Evolutionary conservation across 176 grass and related monocot species (phyloP), one percentile per base, ranked within the genome.

Genomic region (Eleusine coracana): DNA sequence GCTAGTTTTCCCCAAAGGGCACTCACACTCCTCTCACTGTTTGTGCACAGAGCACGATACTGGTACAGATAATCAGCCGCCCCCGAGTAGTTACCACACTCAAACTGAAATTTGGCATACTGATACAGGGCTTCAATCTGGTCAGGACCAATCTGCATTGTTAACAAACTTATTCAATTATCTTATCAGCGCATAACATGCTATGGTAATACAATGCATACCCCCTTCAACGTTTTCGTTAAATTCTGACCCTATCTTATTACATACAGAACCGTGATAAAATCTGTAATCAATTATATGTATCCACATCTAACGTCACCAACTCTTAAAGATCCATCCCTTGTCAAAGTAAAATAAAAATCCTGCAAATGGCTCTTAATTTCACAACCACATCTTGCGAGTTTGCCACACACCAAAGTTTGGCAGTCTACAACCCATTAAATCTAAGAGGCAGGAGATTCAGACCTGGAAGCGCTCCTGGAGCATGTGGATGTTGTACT

Each of bases 51-150:
- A 49, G 89, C 92, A 28, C 91, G 92, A 28, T 95, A 98, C 70
- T 93, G 91, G 81, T 93, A 93, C 82, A 95, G 49, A 78, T 92
- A 98, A 42, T 85, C 91, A 64, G 96, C 91, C 61, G 90, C 92
- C 3, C 80, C 85, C 1, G 96, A 95, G 82, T 98, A 98, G 87
- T 93, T 95, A 27, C 96, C 92, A 6, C 96, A 95, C 50, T 98
- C 92, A 62, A 93, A 98, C 50, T 90, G 90, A 81, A 93, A 95
- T 70, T 98, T 98, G 10, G 92, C 90, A 85, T 91, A 98, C 75
- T 95, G 90, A 87, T 95, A 95, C 17, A 98, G 63, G 80, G 96
- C 90, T 55, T 98, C 96, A 70, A 95, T 93, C 84, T 95, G 90
- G 39, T 98, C 87, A 41, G 82, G 74, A 29, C 96, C 96, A 88